Conservation (phyloP, 2,329 filamentous ascomycete genomes). For the Camillea tinctor region DNA sequence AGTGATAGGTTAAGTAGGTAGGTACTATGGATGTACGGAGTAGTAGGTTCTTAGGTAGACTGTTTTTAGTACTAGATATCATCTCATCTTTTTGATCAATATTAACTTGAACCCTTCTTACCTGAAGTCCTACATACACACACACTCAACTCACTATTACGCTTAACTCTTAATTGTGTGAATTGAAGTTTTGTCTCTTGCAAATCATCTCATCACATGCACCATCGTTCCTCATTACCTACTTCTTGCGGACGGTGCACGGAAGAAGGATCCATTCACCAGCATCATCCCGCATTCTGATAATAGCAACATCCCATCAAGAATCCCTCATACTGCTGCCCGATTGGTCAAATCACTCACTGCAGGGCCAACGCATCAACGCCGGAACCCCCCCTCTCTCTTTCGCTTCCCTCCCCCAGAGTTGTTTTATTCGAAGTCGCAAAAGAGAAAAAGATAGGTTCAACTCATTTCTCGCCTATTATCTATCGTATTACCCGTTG, state of each 20-base stretch:
- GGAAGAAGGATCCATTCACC: not conserved
- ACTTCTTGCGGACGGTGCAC: not conserved
- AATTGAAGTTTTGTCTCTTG: not conserved
- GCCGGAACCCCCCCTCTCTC: not conserved
- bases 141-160: not conserved
- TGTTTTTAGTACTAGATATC: too few species aligned
- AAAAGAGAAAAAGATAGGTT: not conserved
- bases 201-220: not conserved
- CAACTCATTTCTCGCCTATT: not conserved
- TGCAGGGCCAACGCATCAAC: slow-evolving; percentile 33
- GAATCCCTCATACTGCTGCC: slow-evolving; percentile 5
- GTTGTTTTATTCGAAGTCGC: not conserved
- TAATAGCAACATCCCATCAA: slow-evolving; percentile 14
- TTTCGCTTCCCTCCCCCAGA: not conserved
- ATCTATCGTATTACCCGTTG: not conserved
- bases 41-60: too few species aligned
- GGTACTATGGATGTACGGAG: too few species aligned
- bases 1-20: too few species aligned
- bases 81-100: too few species aligned
- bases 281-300: not conserved
- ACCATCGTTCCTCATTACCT: not conserved
- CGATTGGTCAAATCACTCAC: slow-evolving; percentile 23
- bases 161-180: not conserved
- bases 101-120: too few species aligned
- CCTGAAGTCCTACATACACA: too few species aligned